Base-by-base conservation (phyloP, 495 filamentous ascomycete genomes). In the Rhypophila decipiens region DNA sequence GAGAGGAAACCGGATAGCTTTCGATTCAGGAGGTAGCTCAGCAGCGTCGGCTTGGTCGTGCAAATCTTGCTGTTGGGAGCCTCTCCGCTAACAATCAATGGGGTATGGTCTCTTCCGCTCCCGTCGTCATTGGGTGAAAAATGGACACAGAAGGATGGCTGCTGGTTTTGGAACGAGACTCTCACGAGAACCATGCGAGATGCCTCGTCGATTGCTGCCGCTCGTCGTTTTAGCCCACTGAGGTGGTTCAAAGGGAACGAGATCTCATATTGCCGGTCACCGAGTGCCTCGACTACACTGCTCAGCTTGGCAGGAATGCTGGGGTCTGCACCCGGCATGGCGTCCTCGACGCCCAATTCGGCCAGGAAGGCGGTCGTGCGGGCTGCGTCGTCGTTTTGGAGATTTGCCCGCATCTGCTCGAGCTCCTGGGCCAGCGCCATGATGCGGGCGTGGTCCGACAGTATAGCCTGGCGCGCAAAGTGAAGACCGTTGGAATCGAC, bases 131-230 rank as follows among this genome's bases (percentile, higher is more conserved):
- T 53, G 10, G 51, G 51, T 45, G 35, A 24, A 11, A 49, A 44
- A 27, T 53, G 51, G 19, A 49, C 44, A 37, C 51, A 53, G 33
- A 53, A 53, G 5, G 45, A 33, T 13, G 51, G 51, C 27, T 44
- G 51, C 17, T 45, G 51, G 9, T 40, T 44, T 20, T 39, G 17
- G 15, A 46, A 36, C n/a, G 45, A 49, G 27, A 53, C 35, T 29
- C 51, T 53, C 24, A 53, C 51, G 5, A 53, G 45, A 7, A 53
- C 35, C 17, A 53, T 20, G 4, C 51, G 51, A 3, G 45, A 39
- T 2, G 46, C 17, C 10, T 33, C 23, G 20, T 46, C 45, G 27
- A 53, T 49, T n/a, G 46, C 51, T 13, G 41, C 13, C 7, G 37
- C 11, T 36, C 22, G 46, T 22, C 23, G 44, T 3, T 29, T 45